These are phyloP conservation scores for Fusarium sp. DNA, from an alignment of 2,329 filamentous ascomycete species.

Conservation along the genomic window DNA sequence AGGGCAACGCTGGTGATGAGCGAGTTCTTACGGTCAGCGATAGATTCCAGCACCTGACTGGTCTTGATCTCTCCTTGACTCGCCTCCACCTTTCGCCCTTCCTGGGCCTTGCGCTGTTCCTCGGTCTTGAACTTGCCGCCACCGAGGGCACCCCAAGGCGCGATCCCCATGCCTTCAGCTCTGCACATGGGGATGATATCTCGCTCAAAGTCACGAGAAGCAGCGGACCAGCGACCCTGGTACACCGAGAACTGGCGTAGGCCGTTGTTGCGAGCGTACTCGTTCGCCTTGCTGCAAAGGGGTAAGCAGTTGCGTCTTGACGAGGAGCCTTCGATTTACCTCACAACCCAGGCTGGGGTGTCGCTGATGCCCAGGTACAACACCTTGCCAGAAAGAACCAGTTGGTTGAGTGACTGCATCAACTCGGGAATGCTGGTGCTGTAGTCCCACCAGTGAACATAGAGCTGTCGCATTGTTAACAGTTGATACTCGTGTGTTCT, in stretches of 20 bases:
- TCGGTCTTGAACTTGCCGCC: slow-evolving; percentile 60
- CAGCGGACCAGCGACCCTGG: slow-evolving; percentile 57
- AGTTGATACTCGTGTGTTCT: not conserved
- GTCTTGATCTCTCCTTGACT: slow-evolving; percentile 66
- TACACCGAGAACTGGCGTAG: slow-evolving; percentile 74
- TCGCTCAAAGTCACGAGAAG: slow-evolving; percentile 54
- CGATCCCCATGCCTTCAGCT: slow-evolving; percentile 62
- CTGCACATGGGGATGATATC: slow-evolving; percentile 60
- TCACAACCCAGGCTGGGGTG: slow-evolving; percentile 77
- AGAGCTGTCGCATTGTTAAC: slow-evolving; percentile 55
- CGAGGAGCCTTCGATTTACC: slow-evolving; percentile 39
- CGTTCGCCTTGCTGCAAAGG: slow-evolving; percentile 66
- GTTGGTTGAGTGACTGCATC: slow-evolving; percentile 75
- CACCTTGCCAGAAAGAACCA: slow-evolving; percentile 72
- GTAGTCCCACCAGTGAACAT: slow-evolving; percentile 77
- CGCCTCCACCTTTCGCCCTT: slow-evolving; percentile 55
- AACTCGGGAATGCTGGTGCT: slow-evolving; percentile 74
- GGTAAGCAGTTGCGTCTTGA: slow-evolving; percentile 11
- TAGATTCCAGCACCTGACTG: slow-evolving; percentile 60
- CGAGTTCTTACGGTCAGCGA: slow-evolving; percentile 59
- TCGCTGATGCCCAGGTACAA: slow-evolving; percentile 75
- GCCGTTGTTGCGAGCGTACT: slow-evolving; percentile 78
- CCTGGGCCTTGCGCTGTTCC: slow-evolving; percentile 49
- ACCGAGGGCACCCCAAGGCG: slow-evolving; percentile 70
- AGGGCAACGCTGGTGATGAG: slow-evolving; percentile 67